These are phyloP conservation scores for Boeremia lycopersici DNA, from an alignment of 2,329 filamentous ascomycete species.

Conservation along the genomic window DNA sequence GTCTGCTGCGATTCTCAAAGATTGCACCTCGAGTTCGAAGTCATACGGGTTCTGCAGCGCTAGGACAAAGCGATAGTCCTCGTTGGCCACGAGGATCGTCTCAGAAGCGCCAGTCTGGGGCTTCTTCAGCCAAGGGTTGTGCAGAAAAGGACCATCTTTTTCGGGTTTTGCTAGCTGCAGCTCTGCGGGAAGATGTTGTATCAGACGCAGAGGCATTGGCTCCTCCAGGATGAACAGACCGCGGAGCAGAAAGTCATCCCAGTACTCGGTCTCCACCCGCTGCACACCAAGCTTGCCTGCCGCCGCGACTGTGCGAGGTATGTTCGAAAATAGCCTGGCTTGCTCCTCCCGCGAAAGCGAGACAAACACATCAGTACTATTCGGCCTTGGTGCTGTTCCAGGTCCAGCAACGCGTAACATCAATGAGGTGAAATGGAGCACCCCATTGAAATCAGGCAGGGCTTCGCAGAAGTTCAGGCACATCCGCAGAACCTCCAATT, in stretches of 20 bases:
- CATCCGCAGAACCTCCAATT: constrained; percentile 84
- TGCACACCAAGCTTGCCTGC: constrained; percentile 74
- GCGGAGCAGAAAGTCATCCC: constrained; percentile 95
- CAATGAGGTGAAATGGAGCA: constrained; percentile 85
- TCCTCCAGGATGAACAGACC: constrained; percentile 67
- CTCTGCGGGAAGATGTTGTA: constrained; percentile 42
- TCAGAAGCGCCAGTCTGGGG: constrained; percentile 63
- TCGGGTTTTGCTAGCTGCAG: constrained; percentile 39
- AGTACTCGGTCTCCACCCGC: constrained; percentile 81
- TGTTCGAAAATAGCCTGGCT: constrained; percentile 79
- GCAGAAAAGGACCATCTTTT: constrained; percentile 80
- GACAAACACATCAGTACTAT: constrained; percentile 71
- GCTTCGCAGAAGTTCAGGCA: constrained; percentile 95
- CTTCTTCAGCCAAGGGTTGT: constrained; percentile 85
- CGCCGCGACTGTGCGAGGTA: constrained; percentile 81
- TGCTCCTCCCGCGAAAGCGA: constrained; percentile 83
- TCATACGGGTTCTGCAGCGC: constrained; percentile 94
- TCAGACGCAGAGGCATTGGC: constrained; percentile 33
- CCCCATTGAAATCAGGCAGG: constrained; percentile 86
- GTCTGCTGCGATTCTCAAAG: constrained; percentile 73
- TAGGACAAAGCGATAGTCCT: constrained; percentile 77
- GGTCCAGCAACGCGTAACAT: constrained; percentile 82
- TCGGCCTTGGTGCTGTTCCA: constrained; percentile 72
- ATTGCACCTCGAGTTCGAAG: constrained; percentile 88
- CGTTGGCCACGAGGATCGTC: constrained; percentile 76